Base-by-base conservation (phyloP, 768 basidiomycete genomes). In the Pholiota molesta region DNA sequence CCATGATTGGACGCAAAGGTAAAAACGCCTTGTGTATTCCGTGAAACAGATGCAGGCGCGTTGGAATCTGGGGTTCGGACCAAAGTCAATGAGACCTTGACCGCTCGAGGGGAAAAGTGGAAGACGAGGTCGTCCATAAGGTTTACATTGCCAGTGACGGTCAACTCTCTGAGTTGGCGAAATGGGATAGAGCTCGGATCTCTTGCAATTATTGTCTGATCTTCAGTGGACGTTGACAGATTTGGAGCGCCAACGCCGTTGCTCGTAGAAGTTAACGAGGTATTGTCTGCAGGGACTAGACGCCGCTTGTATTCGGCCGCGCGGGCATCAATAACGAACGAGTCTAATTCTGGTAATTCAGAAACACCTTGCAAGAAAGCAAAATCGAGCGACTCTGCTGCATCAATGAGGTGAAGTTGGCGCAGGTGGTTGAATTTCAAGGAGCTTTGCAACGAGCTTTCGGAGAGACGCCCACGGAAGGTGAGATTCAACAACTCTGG, bases 381-480 rank as follows among this genome's bases (percentile, higher is more conserved):
- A 42, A 55, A 60, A 33, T 62, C 51, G 19, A 66, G 9, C 3
- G 62, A 57, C 7, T 49, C 9, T 2, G 33, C 23, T 9, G 37
- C 23, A 10, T 59, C 35, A 5, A 51, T 55, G 26, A 63, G 16
- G 37, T 62, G 45, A 45, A 66, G 59, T 8, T 60, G 26, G 6
- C 40, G 31, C 5, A 66, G 51, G 14, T 63, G 33, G 6, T 26
- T 17, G 52, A 63, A 66, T 14, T 17, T 52, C 31, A 55, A 44
- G 31, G 19, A 26, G 10, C 47, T 23, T 28, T 31, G 5, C 26
- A 64, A 21, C 10, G 35, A n/a, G 26, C 16, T 37, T n/a, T 16
- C n/a, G 11, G 57, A 29, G 4, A 63, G 9, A 14, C 16, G n/a
- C 3, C 57, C 57, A 10, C 60, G 44, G 26, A 65, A 37, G n/a